Percentiles rank a stretch among this genome's conserved stretches.
Conservation (phyloP, 2,329 filamentous ascomycete genomes). For the Emergomyces pasteurianus region DNA sequence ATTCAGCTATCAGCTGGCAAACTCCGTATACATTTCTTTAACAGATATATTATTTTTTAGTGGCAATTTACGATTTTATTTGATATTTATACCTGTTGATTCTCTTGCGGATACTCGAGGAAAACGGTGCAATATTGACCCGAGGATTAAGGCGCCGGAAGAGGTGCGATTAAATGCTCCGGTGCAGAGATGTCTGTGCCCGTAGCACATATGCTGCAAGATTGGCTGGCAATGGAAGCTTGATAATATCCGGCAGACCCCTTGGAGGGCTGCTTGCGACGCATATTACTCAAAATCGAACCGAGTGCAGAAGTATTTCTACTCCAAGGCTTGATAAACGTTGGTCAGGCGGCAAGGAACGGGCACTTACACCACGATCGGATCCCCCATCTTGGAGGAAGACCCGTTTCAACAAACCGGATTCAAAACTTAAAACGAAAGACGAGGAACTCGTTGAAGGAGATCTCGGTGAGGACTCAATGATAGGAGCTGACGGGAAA, state of each 20-base stretch:
- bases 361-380: not conserved
- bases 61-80: not conserved
- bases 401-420: not conserved
- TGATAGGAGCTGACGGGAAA: not conserved
- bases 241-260: not conserved
- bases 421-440: not conserved
- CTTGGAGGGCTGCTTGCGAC: not conserved
- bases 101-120: not conserved
- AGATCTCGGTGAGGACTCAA: not conserved
- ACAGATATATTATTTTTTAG: not conserved
- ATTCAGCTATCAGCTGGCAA: not conserved
- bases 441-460: not conserved
- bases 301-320: not conserved
- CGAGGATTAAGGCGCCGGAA: not conserved
- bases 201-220: slow-evolving; percentile 2
- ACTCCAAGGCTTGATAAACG: not conserved
- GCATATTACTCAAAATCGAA: not conserved
- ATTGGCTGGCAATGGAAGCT: not conserved
- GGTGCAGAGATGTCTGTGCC: slow-evolving; percentile 3
- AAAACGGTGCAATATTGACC: not conserved
- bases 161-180: slow-evolving; percentile 4
- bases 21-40: not conserved
- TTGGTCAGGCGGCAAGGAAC: not conserved
- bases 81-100: not conserved
- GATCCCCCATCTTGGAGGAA: not conserved